Percentiles rank a stretch among this genome's conserved stretches.
phyloP scores from a whole-genome alignment of 192 early-diverging fungal species.

The Backusella australiensis region DNA sequence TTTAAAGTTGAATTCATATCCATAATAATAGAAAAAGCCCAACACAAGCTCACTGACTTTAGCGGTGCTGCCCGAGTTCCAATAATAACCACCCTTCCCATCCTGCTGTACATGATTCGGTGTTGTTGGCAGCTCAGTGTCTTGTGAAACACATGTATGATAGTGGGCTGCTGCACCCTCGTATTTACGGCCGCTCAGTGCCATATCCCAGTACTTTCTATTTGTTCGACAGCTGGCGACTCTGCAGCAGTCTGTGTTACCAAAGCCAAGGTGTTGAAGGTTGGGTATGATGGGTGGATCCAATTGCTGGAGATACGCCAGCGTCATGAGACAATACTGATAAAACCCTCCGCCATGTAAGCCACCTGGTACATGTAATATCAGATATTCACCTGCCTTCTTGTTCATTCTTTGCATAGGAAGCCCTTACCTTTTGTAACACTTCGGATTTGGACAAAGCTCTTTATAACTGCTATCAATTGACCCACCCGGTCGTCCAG shows the following conservation, averaged over 20 bases:
- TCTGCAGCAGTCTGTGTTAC: not conserved
- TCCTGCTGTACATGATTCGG: not conserved
- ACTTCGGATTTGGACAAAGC: not conserved
- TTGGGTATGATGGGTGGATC: constrained; percentile 15
- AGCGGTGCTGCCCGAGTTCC: not conserved
- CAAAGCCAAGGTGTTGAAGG: not conserved
- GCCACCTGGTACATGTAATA: not conserved
- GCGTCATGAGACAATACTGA: not conserved
- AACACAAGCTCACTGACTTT: not conserved
- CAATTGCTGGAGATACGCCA: not conserved
- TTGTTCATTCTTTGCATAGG: not conserved
- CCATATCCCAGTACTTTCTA: not conserved
- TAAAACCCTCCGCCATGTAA: not conserved
- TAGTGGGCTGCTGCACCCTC: not conserved
- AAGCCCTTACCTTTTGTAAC: not conserved
- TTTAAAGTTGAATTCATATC: not conserved
- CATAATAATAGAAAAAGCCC: constrained; percentile 12
- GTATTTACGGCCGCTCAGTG: not conserved
- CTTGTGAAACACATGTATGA: not conserved
- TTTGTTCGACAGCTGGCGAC: not conserved
- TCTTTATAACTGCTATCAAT: not conserved
- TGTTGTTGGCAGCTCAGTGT: not conserved
- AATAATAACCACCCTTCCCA: not conserved
- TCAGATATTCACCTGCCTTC: not conserved
- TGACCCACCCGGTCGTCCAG: not conserved